Conservation (phyloP, 805 yeast genomes). For the Suhomyces xylopsoci region DNA sequence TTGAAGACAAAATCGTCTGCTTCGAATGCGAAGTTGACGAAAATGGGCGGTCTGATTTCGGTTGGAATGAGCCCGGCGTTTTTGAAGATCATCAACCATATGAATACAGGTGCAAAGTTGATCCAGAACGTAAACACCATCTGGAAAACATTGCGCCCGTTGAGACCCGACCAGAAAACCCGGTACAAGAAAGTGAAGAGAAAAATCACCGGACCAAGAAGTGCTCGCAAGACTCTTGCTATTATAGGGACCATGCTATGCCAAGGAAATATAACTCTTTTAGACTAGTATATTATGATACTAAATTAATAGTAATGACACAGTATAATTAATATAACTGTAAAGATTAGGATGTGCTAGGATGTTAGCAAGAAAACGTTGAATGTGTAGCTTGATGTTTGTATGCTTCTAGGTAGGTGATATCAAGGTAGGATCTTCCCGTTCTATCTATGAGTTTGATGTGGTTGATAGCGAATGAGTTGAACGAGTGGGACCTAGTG, state of each 20-base stretch:
- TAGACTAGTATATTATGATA: too few relatives aligned
- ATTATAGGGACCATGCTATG: neutral
- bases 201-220: constrained; percentile 3
- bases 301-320: too few relatives aligned
- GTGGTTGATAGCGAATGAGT: too few relatives aligned
- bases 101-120: constrained; percentile 51
- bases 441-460: too few relatives aligned
- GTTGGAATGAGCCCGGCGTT: constrained; percentile 58
- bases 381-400: too few relatives aligned
- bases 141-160: constrained; percentile 36
- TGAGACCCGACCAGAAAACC: constrained; percentile 26
- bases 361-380: too few relatives aligned
- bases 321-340: too few relatives aligned
- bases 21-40: constrained; percentile 44
- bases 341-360: too few relatives aligned
- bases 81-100: constrained; percentile 57
- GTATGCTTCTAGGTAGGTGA: too few relatives aligned
- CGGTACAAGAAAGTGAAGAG: constrained; percentile 12
- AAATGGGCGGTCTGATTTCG: constrained; percentile 50
- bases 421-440: too few relatives aligned
- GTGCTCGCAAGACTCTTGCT: neutral
- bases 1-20: constrained; percentile 42
- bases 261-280: too few relatives aligned
- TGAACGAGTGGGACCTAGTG: too few relatives aligned
- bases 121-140: constrained; percentile 43